Percentiles rank a stretch among this genome's conserved stretches.
Conservation (phyloP, 306 rosid species). For the Argentina anserina region DNA sequence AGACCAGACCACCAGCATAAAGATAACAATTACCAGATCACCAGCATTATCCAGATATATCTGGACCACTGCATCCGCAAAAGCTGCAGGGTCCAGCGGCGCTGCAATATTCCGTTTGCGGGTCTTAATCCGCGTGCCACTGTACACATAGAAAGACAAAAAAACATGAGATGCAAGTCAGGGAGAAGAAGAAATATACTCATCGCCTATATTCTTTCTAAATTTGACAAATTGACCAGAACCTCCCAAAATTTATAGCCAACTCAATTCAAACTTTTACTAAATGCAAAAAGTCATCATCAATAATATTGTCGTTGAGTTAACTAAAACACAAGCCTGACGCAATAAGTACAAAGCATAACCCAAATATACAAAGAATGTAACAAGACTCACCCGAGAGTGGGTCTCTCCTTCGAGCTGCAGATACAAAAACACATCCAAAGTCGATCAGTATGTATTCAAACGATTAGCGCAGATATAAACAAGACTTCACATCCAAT, state of each 20-base stretch:
- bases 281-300: not conserved
- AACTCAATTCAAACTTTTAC: not conserved
- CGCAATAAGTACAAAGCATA: not conserved
- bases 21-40: constrained; percentile 71
- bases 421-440: constrained; percentile 19
- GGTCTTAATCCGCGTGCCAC: constrained; percentile 99
- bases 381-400: constrained; percentile 74
- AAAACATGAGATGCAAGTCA: not conserved
- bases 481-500: not conserved
- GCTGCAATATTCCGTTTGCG: constrained; percentile 99
- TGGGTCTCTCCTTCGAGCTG: constrained; percentile 99
- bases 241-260: not conserved
- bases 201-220: not conserved
- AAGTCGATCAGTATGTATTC: not conserved
- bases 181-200: not conserved
- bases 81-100: constrained; percentile 99
- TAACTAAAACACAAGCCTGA: not conserved
- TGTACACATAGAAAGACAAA: constrained; percentile 20
- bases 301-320: not conserved
- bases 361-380: not conserved
- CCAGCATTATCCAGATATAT: constrained; percentile 99
- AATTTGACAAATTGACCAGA: not conserved
- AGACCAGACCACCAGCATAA: constrained; percentile 6
- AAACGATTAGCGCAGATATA: not conserved
- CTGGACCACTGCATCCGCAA: constrained; percentile 99